A percentile compares a stretch with the other conserved stretches of the same genome.
Evolutionary conservation across 805 yeast species (phyloP).

Genomic region (Barnettozyma vustinii): DNA sequence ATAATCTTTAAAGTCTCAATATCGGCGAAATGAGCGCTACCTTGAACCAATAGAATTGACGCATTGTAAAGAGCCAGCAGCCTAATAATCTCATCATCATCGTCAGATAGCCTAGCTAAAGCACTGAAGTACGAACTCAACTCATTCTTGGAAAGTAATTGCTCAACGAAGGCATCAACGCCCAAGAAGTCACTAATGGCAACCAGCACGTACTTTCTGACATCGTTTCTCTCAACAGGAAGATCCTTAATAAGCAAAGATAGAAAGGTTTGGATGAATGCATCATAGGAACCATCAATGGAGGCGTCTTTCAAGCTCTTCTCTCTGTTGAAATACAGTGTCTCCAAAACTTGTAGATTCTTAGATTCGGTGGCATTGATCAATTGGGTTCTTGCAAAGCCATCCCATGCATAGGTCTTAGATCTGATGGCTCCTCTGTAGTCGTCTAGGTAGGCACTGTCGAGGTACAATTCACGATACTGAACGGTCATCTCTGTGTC

Average conservation of each 20-base stretch:
- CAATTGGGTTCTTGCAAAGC: slow-evolving; percentile 68
- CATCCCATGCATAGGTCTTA: slow-evolving; percentile 89
- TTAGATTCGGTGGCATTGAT: slow-evolving; percentile 64
- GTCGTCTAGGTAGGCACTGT: slow-evolving; percentile 62
- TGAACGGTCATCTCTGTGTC: slow-evolving; percentile 4
- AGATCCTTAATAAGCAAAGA: slow-evolving; percentile 46
- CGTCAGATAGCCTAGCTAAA: slow-evolving; percentile 44
- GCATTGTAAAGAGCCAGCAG: slow-evolving; percentile 51
- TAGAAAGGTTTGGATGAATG: slow-evolving; percentile 50
- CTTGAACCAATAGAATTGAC: slow-evolving; percentile 39
- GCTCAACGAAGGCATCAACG: slow-evolving; percentile 34
- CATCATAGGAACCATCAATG: slow-evolving; percentile 34
- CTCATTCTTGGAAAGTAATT: slow-evolving; percentile 25
- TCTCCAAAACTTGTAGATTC: slow-evolving; percentile 30
- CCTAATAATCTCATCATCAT: slow-evolving; percentile 51
- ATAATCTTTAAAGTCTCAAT: slow-evolving; percentile 10
- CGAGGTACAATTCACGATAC: slow-evolving; percentile 38
- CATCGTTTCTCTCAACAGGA: slow-evolving; percentile 50
- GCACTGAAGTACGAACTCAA: slow-evolving; percentile 30
- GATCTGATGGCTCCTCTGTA: slow-evolving; percentile 64
- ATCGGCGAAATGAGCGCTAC: slow-evolving; percentile 17
- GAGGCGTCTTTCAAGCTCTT: slow-evolving; percentile 36
- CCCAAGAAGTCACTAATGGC: slow-evolving; percentile 50
- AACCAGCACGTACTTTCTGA: slow-evolving; percentile 58
- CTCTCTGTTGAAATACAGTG: slow-evolving; percentile 21